These are phyloP conservation scores for Epichloe scottii DNA, from an alignment of 2,329 filamentous ascomycete species.

Conservation along the genomic window DNA sequence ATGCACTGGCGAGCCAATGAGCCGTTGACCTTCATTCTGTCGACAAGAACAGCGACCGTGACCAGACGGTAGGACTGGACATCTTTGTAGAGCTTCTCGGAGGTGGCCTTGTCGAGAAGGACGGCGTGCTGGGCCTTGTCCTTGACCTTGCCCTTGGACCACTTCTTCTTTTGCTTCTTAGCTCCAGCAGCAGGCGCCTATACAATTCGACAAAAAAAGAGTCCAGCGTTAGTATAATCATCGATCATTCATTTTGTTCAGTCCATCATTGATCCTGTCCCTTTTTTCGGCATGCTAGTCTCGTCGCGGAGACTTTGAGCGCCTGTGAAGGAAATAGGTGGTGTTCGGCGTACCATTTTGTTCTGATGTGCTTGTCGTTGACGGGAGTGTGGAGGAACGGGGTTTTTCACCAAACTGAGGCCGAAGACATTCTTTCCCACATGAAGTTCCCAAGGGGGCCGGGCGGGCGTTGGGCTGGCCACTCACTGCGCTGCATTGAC, in stretches of 20 bases:
- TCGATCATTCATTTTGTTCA: constrained; percentile 9
- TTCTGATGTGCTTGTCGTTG: constrained; percentile 28
- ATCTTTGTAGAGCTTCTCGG: constrained; percentile 99
- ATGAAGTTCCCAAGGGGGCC: neutral
- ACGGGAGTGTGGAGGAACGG: constrained; percentile 23
- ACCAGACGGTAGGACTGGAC: constrained; percentile 99
- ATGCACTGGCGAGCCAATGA: constrained; percentile 85
- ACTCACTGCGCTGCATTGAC: neutral
- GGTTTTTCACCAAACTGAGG: constrained; percentile 15
- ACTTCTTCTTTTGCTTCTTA: constrained; percentile 42
- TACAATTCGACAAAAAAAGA: neutral
- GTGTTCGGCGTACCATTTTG: constrained; percentile 29
- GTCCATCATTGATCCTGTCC: neutral
- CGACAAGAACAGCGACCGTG: constrained; percentile 96
- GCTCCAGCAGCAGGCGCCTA: constrained; percentile 34
- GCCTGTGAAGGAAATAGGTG: constrained; percentile 1
- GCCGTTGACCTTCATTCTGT: constrained; percentile 99
- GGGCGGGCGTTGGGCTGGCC: constrained; percentile 6
- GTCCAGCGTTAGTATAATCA: constrained; percentile 5
- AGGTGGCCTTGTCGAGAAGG: constrained; percentile 94
- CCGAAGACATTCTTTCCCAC: constrained; percentile 14
- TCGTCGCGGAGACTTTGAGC: neutral
- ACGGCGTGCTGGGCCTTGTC: constrained; percentile 99
- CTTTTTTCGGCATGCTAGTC: neutral
- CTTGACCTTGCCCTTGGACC: constrained; percentile 68